Percentiles rank a stretch among this genome's conserved stretches.
phyloP scores from a whole-genome alignment of 495 filamentous ascomycete genomes.

The Hypoxylon fragiforme region DNA sequence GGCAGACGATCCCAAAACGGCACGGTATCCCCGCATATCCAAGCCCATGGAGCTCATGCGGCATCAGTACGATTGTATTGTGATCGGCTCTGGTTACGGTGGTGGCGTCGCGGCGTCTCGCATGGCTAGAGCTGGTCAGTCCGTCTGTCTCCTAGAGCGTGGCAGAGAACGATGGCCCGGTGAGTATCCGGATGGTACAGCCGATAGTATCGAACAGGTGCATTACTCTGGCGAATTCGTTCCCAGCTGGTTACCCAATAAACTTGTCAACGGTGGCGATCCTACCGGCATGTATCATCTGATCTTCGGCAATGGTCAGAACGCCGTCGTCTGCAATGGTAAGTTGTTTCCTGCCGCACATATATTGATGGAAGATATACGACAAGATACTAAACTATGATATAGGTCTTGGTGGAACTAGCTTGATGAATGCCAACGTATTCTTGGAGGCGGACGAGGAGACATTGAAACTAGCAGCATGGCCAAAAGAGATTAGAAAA shows the following conservation, averaged over 20 bases:
- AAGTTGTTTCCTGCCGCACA: slow-evolving; percentile 14
- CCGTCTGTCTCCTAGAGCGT: slow-evolving; percentile 64
- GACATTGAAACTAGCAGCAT: slow-evolving; percentile 57
- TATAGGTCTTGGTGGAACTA: slow-evolving; percentile 64
- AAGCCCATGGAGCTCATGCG: slow-evolving; percentile 60
- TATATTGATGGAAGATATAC: too few relatives aligned
- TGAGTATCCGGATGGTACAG: slow-evolving; percentile 57
- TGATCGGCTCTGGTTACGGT: slow-evolving; percentile 70
- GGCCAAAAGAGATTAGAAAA: slow-evolving; percentile 62
- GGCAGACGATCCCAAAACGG: slow-evolving; percentile 44
- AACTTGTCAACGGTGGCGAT: slow-evolving; percentile 50
- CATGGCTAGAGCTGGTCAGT: slow-evolving; percentile 63
- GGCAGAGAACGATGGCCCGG: slow-evolving; percentile 68
- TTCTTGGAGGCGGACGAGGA: slow-evolving; percentile 62
- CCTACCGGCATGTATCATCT: slow-evolving; percentile 67
- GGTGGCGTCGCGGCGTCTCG: slow-evolving; percentile 67
- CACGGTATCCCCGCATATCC: slow-evolving; percentile 55
- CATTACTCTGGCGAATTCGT: slow-evolving; percentile 60
- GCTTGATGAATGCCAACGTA: slow-evolving; percentile 69
- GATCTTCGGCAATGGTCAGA: slow-evolving; percentile 65
- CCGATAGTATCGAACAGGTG: slow-evolving; percentile 52
- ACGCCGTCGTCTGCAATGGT: slow-evolving; percentile 68
- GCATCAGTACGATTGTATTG: slow-evolving; percentile 63
- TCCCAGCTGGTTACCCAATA: slow-evolving; percentile 44
- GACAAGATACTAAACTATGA: too few relatives aligned